Evolutionary conservation across 257 asterid species (phyloP).

Genomic region (Plantago ovata): DNA sequence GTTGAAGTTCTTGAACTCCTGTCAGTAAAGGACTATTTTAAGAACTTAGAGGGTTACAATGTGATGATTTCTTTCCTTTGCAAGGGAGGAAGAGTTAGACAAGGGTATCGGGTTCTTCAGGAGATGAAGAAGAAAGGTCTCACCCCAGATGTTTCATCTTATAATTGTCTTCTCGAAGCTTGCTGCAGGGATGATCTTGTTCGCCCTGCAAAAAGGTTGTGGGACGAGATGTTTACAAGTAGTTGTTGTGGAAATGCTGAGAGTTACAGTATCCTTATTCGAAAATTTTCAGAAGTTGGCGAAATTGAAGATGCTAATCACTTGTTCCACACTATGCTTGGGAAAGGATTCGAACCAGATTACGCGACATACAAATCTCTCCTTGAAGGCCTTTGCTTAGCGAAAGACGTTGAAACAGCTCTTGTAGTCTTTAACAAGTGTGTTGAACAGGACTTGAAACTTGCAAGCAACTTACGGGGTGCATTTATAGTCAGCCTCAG

Average conservation of each 20-base stretch:
- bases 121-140: constrained; percentile 84
- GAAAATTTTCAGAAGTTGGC: constrained; percentile 48
- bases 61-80: constrained; percentile 66
- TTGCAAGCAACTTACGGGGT: constrained; percentile 36
- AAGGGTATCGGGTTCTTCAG: constrained; percentile 62
- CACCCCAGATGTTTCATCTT: constrained; percentile 50
- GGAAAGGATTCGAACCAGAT: constrained; percentile 57
- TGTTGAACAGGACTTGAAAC: constrained; percentile 42
- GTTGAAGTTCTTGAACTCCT: constrained; percentile 51
- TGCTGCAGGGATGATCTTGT: constrained; percentile 76
- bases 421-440: constrained; percentile 42
- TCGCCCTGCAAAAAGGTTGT: constrained; percentile 80
- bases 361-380: constrained; percentile 43
- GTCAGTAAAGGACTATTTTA: constrained; percentile 50
- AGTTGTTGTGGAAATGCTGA: constrained; percentile 64
- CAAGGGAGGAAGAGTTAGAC: constrained; percentile 59
- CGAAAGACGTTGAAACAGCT: constrained; percentile 47
- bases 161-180: constrained; percentile 76
- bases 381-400: constrained; percentile 59
- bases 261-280: constrained; percentile 56
- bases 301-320: constrained; percentile 67
- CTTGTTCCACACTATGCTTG: constrained; percentile 65
- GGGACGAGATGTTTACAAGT: constrained; percentile 95
- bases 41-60: constrained; percentile 50
- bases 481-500: constrained; percentile 52